These are phyloP conservation scores for Glycine soja DNA, from an alignment of 306 rosid species.

Conservation along the genomic window DNA sequence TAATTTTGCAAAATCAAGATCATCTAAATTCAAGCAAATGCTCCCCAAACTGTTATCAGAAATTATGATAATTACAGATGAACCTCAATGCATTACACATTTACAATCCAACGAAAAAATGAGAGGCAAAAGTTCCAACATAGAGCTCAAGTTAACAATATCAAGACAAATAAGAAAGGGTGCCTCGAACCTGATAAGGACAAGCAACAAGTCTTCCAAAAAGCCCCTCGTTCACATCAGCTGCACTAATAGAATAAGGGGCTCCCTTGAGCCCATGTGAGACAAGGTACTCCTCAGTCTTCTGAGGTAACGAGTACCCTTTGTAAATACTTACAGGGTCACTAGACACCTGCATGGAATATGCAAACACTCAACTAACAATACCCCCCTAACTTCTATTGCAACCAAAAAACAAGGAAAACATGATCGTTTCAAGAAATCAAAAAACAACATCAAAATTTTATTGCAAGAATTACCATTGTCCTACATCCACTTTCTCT, in stretches of 20 bases:
- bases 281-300: slow-evolving; percentile 66
- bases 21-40: neutral
- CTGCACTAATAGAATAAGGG: slow-evolving; percentile 67
- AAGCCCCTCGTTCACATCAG: slow-evolving; percentile 58
- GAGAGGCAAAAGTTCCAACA: slow-evolving; percentile 14
- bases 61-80: neutral
- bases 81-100: slow-evolving; percentile 9
- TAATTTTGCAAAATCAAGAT: neutral
- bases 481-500: no score
- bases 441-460: neutral
- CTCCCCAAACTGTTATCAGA: neutral
- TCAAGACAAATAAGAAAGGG: neutral
- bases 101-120: slow-evolving; percentile 12
- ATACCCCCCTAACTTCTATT: slow-evolving; percentile 23
- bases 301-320: slow-evolving; percentile 71
- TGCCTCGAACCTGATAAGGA: slow-evolving; percentile 69
- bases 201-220: slow-evolving; percentile 72
- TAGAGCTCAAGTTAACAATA: slow-evolving; percentile 35
- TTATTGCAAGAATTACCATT: no score
- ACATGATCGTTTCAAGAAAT: neutral
- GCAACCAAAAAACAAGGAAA: slow-evolving; percentile 10
- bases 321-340: slow-evolving; percentile 65
- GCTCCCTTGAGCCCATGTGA: slow-evolving; percentile 78
- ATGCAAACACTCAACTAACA: neutral
- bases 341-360: slow-evolving; percentile 57